Evolutionary conservation across 129 eudicot genomes (phyloP).

Genomic region (Lactuca sativa): DNA sequence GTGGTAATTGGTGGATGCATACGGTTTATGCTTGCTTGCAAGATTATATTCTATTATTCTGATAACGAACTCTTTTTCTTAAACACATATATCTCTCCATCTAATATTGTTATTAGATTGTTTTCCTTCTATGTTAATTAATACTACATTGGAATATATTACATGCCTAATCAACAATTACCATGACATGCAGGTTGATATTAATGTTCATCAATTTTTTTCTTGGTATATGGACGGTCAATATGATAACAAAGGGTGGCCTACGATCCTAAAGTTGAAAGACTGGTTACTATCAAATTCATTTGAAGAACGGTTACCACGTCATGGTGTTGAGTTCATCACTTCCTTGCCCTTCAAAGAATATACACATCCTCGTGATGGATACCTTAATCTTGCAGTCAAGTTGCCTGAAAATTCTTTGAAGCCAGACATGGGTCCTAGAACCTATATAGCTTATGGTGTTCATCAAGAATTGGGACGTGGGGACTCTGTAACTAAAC

Average conservation of each 20-base stretch:
- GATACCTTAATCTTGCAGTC: constrained; percentile 58
- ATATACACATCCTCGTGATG: constrained; percentile 65
- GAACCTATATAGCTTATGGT: constrained; percentile 81
- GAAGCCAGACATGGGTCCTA: constrained; percentile 82
- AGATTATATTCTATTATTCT: background rate
- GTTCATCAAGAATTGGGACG: constrained; percentile 65
- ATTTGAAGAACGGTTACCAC: constrained; percentile 73
- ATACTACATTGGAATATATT: background rate
- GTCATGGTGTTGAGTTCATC: constrained; percentile 66
- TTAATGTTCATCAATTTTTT: constrained; percentile 59
- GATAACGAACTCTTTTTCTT: too few relatives aligned
- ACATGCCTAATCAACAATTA: background rate
- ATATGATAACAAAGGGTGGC: constrained; percentile 44
- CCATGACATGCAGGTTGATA: constrained; percentile 49
- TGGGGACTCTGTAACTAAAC: constrained; percentile 83
- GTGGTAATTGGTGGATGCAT: too few relatives aligned
- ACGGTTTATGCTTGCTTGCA: background rate
- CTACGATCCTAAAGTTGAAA: constrained; percentile 62
- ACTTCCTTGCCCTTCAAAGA: constrained; percentile 68
- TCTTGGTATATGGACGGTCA: constrained; percentile 42
- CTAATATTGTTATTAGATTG: too few relatives aligned
- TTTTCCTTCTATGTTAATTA: too few relatives aligned
- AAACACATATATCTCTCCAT: too few relatives aligned
- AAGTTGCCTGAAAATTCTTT: constrained; percentile 44
- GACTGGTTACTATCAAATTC: constrained; percentile 65